Conservation (phyloP, 2,329 filamentous ascomycete genomes). For the Paraphaeosphaeria minitans region DNA sequence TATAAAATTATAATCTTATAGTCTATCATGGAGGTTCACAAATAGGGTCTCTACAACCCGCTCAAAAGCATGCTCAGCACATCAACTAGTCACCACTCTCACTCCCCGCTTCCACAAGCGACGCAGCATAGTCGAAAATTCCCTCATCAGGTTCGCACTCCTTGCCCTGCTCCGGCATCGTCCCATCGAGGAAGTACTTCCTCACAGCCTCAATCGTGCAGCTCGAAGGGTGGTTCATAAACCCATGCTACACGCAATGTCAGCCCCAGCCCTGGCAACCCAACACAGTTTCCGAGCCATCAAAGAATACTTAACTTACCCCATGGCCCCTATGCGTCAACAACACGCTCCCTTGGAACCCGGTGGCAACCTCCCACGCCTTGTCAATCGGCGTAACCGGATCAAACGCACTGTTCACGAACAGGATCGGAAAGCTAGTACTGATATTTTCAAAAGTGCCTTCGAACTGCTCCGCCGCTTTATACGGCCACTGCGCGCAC, state of each 20-base stretch:
- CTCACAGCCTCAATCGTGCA: not conserved
- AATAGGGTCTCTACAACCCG: not conserved
- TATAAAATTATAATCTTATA: no score
- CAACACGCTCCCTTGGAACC: slow-evolving; percentile 13
- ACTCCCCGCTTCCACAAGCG: not conserved
- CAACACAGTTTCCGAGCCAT: not conserved
- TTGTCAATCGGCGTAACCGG: slow-evolving; percentile 24
- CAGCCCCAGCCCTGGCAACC: not conserved
- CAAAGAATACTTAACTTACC: not conserved
- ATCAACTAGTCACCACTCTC: not conserved
- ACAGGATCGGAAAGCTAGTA: slow-evolving; percentile 22
- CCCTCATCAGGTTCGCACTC: not conserved
- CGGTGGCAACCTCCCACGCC: slow-evolving; percentile 21
- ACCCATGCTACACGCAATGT: not conserved
- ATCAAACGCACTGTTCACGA: slow-evolving; percentile 22
- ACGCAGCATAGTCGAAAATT: not conserved
- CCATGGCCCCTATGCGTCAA: slow-evolving; percentile 3
- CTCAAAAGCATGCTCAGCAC: not conserved
- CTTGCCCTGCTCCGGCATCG: not conserved
- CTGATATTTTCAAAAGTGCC: slow-evolving; percentile 19
- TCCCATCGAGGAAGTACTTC: not conserved
- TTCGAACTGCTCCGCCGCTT: slow-evolving; percentile 21
- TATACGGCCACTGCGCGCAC: slow-evolving; percentile 24
- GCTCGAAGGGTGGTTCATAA: slow-evolving; percentile 3
- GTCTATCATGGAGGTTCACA: no score